A percentile compares a stretch with the other conserved stretches of the same genome.
Conservation (phyloP, 1,284 basidiomycete species). For the Cutaneotrichosporon spelunceum region DNA sequence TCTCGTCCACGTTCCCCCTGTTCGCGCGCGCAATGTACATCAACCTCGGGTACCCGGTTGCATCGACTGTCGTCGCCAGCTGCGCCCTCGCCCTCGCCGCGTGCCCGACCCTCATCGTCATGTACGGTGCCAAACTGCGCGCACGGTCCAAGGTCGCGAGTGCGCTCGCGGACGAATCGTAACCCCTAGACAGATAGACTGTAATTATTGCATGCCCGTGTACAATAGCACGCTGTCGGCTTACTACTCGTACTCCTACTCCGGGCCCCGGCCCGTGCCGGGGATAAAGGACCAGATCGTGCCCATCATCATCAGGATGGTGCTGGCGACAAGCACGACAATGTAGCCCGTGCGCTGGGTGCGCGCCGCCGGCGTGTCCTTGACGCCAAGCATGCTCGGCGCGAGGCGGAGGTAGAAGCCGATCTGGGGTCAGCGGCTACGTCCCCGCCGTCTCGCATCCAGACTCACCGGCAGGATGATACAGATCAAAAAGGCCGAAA, state of each 20-base stretch:
- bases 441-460: too few species aligned
- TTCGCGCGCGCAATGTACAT: conserved; percentile 45
- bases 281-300: conserved; percentile 67
- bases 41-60: conserved; percentile 43
- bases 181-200: background rate
- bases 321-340: conserved; percentile 58
- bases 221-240: background rate
- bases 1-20: conserved; percentile 42
- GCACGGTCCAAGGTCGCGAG: conserved; percentile 45
- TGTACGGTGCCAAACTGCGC: conserved; percentile 43
- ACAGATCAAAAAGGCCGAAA: conserved; percentile 77
- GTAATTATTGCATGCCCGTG: background rate
- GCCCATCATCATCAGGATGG: conserved; percentile 73
- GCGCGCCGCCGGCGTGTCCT: conserved; percentile 57
- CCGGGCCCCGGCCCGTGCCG: conserved; percentile 5
- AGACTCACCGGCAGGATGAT: conserved; percentile 70
- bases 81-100: conserved; percentile 41
- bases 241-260: background rate
- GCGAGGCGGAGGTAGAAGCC: conserved; percentile 44
- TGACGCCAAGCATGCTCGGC: conserved; percentile 24
- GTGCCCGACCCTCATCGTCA: conserved; percentile 45
- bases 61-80: conserved; percentile 44
- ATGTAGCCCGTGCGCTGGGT: conserved; percentile 58
- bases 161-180: conserved; percentile 24
- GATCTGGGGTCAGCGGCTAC: conserved; percentile 29